Percentiles rank a stretch among this genome's conserved stretches.
These are phyloP conservation scores for Lyophyllum semitale DNA, from an alignment of 768 basidiomycete genomes.

Conservation along the genomic window DNA sequence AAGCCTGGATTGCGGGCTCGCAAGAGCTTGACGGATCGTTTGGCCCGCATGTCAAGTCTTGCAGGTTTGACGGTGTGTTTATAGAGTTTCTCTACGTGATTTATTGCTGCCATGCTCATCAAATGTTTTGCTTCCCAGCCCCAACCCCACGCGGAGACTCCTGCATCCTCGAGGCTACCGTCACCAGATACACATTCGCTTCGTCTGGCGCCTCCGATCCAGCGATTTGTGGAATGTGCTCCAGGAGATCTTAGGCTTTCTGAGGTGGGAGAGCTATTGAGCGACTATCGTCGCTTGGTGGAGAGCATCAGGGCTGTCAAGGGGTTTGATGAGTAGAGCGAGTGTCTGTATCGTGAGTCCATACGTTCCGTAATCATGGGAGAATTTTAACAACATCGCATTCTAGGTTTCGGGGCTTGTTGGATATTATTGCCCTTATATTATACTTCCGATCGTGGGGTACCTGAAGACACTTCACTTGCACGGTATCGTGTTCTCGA, in stretches of 20 bases:
- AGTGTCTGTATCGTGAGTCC: not conserved
- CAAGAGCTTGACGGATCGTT: slow-evolving; percentile 78
- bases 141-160: slow-evolving; percentile 34
- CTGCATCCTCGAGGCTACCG: slow-evolving; percentile 37
- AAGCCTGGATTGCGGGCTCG: slow-evolving; percentile 33
- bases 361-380: not conserved
- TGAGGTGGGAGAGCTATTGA: slow-evolving; percentile 79
- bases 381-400: not conserved
- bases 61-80: slow-evolving; percentile 44
- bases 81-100: not conserved
- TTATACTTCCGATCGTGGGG: not conserved
- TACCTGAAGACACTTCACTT: not conserved
- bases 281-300: slow-evolving; percentile 80
- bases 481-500: not conserved
- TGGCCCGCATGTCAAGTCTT: slow-evolving; percentile 75
- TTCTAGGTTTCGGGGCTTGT: not conserved
- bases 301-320: slow-evolving; percentile 49
- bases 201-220: slow-evolving; percentile 60
- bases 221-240: slow-evolving; percentile 70
- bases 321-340: slow-evolving; percentile 7
- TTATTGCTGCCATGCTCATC: slow-evolving; percentile 7
- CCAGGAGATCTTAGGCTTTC: slow-evolving; percentile 78
- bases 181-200: slow-evolving; percentile 32
- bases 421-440: not conserved
- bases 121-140: slow-evolving; percentile 22